Base-by-base conservation (phyloP, 2,329 filamentous ascomycete genomes). In the Fusarium vanettenii region DNA sequence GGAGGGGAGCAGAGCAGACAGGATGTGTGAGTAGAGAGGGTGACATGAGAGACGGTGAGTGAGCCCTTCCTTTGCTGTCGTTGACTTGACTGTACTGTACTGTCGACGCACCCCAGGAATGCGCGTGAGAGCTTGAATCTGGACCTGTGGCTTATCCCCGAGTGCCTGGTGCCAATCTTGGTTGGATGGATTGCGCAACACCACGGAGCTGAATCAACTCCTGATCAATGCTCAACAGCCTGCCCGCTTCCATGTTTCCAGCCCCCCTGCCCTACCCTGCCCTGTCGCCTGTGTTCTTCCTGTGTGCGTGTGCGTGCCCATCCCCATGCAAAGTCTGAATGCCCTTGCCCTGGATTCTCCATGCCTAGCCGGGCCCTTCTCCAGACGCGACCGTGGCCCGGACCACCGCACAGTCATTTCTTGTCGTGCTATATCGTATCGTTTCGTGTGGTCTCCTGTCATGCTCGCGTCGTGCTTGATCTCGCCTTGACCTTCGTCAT, bases 71-170 rank as follows among this genome's bases (percentile, higher is more conserved):
- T 35, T 22, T 25, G 45, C 52, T 60, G 62, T 45, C 31, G 67
- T 35, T 10, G 18, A 37, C 43, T 60, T 60, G 45, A 22, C 43
- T 60, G 62, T 50, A 31, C 43, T 60, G 62, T 50, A 22, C 43
- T 60, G 62, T 50, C 55, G 67, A 75, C 72, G 69, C 71, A 68
- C 66, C 66, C 69, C 63, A 70, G 64, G 68, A 74, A 73, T 74
- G 70, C 59, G 66, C 48, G 35, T 62, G 29, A 56, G 69, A 72
- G 50, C 41, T 74, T 74, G 64, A 64, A 41, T 59, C 57, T 56
- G 66, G 70, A 45, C 57, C 57, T 35, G 73, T 75, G 72, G 62
- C 69, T 70, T 75, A 29, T n/a, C 35, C 55, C 64, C 33, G 55
- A 60, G 41, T 25, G 59, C 37, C 50, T 67, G 57, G 64, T 67